These are phyloP conservation scores for Penicillium rolfsii DNA, from an alignment of 2,329 filamentous ascomycete genomes.

Conservation along the genomic window DNA sequence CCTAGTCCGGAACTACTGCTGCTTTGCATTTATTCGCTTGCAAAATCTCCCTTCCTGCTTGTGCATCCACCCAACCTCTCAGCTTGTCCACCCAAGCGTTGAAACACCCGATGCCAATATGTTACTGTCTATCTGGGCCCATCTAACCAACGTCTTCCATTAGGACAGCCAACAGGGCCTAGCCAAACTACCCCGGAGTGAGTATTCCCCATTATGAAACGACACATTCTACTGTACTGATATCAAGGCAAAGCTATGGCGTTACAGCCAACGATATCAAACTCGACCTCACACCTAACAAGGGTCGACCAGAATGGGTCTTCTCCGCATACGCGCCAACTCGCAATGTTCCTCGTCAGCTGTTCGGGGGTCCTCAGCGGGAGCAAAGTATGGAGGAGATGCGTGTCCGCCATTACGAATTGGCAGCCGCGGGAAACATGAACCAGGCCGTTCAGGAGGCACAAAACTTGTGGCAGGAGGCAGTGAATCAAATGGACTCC, in stretches of 20 bases:
- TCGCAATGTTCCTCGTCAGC: conserved; percentile 73
- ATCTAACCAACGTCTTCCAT: background rate
- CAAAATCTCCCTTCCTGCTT: background rate
- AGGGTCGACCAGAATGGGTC: conserved; percentile 79
- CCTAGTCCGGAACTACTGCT: background rate
- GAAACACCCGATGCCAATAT: background rate
- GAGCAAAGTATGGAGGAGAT: conserved; percentile 92
- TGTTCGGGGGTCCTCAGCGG: conserved; percentile 76
- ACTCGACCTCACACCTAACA: conserved; percentile 62
- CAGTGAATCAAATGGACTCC: conserved; percentile 72
- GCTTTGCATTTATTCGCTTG: background rate
- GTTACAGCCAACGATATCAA: conserved; percentile 64
- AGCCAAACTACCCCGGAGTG: background rate
- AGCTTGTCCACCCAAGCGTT: background rate
- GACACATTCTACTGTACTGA: conserved; percentile 7
- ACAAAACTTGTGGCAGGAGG: conserved; percentile 62
- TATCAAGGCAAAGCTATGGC: conserved; percentile 49
- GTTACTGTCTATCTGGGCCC: background rate
- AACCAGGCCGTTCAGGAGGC: conserved; percentile 57
- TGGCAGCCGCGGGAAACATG: conserved; percentile 63
- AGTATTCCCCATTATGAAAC: background rate
- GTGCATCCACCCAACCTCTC: background rate
- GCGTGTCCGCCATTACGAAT: conserved; percentile 70
- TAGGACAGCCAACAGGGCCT: background rate
- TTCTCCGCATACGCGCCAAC: conserved; percentile 84